Evolutionary conservation across 805 yeast species (phyloP).

Genomic region (Candida verbasci): DNA sequence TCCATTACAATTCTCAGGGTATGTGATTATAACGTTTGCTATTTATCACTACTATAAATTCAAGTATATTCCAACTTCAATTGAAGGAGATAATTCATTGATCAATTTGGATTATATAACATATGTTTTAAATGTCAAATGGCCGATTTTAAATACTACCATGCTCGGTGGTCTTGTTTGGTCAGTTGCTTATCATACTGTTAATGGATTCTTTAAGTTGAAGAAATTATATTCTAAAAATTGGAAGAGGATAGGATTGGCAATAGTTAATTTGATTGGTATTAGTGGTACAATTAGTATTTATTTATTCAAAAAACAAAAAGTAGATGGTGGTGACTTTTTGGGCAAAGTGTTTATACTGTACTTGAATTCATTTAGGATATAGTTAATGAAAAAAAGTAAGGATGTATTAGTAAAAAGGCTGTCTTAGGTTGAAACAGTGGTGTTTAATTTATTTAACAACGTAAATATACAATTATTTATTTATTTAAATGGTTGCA

Average conservation of each 20-base stretch:
- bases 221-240: slow-evolving; percentile 32
- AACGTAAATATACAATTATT: too few species aligned
- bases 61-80: slow-evolving; percentile 45
- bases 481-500: too few species aligned
- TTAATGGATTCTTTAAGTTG: slow-evolving; percentile 51
- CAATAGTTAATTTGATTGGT: slow-evolving; percentile 31
- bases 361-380: slow-evolving; percentile 17
- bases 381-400: too few species aligned
- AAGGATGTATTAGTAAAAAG: too few species aligned
- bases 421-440: too few species aligned
- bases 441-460: too few species aligned
- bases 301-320: slow-evolving; percentile 13
- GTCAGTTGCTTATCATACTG: slow-evolving; percentile 47
- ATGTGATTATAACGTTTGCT: slow-evolving; percentile 42
- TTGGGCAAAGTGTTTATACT: slow-evolving; percentile 24
- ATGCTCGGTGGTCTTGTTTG: slow-evolving; percentile 22
- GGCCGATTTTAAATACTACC: slow-evolving; percentile 5
- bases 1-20: slow-evolving; percentile 61
- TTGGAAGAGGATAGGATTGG: slow-evolving; percentile 44
- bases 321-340: slow-evolving; percentile 21
- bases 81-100: slow-evolving; percentile 64
- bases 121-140: slow-evolving; percentile 19
- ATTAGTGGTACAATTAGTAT: slow-evolving; percentile 36
- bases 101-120: slow-evolving; percentile 51
- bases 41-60: slow-evolving; percentile 44